Conservation (phyloP, 169 alveolate genomes). For the Cryptosporidium xiaoi region DNA sequence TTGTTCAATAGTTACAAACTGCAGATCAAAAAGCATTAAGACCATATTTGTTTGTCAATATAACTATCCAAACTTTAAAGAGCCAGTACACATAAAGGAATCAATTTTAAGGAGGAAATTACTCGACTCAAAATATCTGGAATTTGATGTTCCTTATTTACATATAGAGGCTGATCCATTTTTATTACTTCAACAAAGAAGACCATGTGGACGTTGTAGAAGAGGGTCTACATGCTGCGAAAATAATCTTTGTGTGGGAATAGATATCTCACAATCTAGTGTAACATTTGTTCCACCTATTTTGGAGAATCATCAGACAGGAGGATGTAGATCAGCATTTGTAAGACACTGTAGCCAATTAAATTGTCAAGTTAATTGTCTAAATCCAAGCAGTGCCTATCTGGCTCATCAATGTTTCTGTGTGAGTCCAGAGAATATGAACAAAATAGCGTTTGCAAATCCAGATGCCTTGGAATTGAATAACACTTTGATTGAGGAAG, state of each 20-base stretch:
- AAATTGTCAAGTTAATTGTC: slow-evolving; percentile 58
- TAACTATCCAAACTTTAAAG: slow-evolving; percentile 67
- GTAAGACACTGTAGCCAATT: slow-evolving; percentile 60
- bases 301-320: slow-evolving; percentile 37
- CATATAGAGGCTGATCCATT: slow-evolving; percentile 72
- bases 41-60: slow-evolving; percentile 64
- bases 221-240: slow-evolving; percentile 71
- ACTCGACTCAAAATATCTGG: slow-evolving; percentile 29
- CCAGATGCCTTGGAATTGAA: slow-evolving; percentile 51
- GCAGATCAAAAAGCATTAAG: slow-evolving; percentile 51
- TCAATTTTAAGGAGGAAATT: slow-evolving; percentile 44
- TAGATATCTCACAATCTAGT: slow-evolving; percentile 71
- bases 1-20: slow-evolving; percentile 77
- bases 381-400: slow-evolving; percentile 51
- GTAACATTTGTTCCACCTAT: slow-evolving; percentile 71
- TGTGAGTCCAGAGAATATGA: slow-evolving; percentile 71
- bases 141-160: slow-evolving; percentile 47
- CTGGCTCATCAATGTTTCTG: slow-evolving; percentile 70
- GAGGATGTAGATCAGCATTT: slow-evolving; percentile 75
- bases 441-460: slow-evolving; percentile 56
- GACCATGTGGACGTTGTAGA: slow-evolving; percentile 76
- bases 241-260: slow-evolving; percentile 72
- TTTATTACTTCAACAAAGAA: slow-evolving; percentile 60
- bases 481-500: slow-evolving; percentile 37
- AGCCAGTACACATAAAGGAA: slow-evolving; percentile 59